phyloP scores from a whole-genome alignment of 179 eudicot species.

The Nepenthes alata region DNA sequence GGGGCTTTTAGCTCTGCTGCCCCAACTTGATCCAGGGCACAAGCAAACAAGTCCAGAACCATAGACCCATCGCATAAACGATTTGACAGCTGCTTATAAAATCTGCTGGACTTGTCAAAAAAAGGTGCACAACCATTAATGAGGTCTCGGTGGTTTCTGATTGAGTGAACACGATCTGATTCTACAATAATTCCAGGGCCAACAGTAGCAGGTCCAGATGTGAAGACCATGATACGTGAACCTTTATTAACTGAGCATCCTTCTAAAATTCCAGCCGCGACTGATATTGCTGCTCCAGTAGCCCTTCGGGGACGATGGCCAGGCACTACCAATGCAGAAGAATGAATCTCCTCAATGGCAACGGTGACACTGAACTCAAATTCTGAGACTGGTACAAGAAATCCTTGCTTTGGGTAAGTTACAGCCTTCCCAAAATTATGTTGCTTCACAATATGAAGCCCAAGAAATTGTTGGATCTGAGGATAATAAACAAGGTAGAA shows the following conservation, averaged over 20 bases:
- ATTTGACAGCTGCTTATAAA: slow-evolving; percentile 46
- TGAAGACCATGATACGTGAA: slow-evolving; percentile 77
- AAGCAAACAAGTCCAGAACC: slow-evolving; percentile 90
- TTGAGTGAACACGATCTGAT: slow-evolving; percentile 46
- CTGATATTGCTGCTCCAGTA: slow-evolving; percentile 84
- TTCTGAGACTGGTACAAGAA: slow-evolving; percentile 64
- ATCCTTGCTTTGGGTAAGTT: slow-evolving; percentile 48
- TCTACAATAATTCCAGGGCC: slow-evolving; percentile 86
- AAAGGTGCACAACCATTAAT: slow-evolving; percentile 47
- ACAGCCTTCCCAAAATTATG: slow-evolving; percentile 38
- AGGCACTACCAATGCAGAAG: slow-evolving; percentile 30
- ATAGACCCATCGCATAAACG: slow-evolving; percentile 59
- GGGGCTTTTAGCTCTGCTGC: slow-evolving; percentile 72
- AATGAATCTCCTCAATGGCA: slow-evolving; percentile 66
- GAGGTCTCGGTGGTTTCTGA: slow-evolving; percentile 76
- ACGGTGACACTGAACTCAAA: slow-evolving; percentile 71
- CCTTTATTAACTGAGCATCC: slow-evolving; percentile 58
- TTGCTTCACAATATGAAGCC: slow-evolving; percentile 44
- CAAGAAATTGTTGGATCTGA: slow-evolving; percentile 64
- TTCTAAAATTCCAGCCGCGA: slow-evolving; percentile 72
- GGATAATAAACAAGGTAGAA: slow-evolving; percentile 3
- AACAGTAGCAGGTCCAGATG: slow-evolving; percentile 85
- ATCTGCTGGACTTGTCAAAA: slow-evolving; percentile 47
- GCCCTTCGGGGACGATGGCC: slow-evolving; percentile 72
- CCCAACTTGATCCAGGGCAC: slow-evolving; percentile 98